These are phyloP conservation scores for Crataegus laevigata DNA, from an alignment of 306 rosid species.

Conservation along the genomic window DNA sequence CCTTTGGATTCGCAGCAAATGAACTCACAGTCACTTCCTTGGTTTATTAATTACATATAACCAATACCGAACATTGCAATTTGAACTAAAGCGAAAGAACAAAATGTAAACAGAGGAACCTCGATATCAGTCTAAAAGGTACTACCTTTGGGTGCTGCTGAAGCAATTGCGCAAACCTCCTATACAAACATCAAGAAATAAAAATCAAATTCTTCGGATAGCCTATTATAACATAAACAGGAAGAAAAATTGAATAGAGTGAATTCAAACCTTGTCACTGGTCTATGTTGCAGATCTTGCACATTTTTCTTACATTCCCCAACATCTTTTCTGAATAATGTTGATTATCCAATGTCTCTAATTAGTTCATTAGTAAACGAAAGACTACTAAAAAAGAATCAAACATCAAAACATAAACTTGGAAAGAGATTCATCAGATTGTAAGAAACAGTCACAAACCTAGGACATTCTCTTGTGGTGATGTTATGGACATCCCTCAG, in stretches of 20 bases:
- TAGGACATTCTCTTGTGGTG: conserved; percentile 19
- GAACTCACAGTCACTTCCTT: neutral
- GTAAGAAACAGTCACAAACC: conserved; percentile 8
- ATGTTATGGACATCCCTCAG: conserved; percentile 40
- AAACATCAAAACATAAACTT: neutral
- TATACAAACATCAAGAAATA: conserved; percentile 20
- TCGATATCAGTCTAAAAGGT: neutral
- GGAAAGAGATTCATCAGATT: conserved; percentile 1
- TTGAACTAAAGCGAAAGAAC: neutral
- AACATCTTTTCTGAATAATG: neutral
- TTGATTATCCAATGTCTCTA: neutral
- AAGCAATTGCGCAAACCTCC: conserved; percentile 50
- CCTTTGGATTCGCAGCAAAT: neutral
- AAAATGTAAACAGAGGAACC: neutral
- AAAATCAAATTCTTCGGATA: neutral
- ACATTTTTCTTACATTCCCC: neutral
- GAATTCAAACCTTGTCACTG: conserved; percentile 14
- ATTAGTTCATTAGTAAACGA: neutral
- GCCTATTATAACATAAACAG: neutral
- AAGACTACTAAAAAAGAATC: neutral
- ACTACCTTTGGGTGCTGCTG: conserved; percentile 29
- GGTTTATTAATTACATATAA: conserved; percentile 1
- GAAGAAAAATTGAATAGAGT: neutral
- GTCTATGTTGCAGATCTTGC: conserved; percentile 7
- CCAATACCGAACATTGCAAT: neutral